A percentile compares a stretch with the other conserved stretches of the same genome.
These are phyloP conservation scores for Fraxinus latifolia DNA, from an alignment of 305 asterid species.

Conservation along the genomic window DNA sequence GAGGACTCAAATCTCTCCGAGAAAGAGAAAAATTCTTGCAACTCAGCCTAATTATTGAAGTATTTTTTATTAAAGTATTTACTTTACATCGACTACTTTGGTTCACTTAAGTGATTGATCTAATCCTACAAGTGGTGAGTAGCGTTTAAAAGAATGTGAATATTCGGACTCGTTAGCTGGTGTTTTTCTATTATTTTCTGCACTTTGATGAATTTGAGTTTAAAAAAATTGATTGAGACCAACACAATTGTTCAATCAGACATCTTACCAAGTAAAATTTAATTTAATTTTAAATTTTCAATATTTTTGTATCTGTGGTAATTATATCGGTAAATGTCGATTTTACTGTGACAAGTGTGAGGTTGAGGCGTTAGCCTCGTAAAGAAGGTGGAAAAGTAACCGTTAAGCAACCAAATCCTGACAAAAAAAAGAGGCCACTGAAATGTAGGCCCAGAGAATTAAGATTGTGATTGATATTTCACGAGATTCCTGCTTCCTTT, in stretches of 20 bases:
- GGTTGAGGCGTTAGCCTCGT: not conserved
- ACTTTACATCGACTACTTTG: not conserved
- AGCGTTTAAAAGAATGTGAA: not conserved
- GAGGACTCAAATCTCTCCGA: not conserved
- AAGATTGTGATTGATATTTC: constrained; percentile 26
- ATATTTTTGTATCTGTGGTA: not conserved
- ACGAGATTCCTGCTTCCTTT: constrained; percentile 23
- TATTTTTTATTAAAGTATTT: too few relatives aligned
- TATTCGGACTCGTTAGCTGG: not conserved
- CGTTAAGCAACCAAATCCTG: constrained; percentile 3
- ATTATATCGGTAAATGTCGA: not conserved
- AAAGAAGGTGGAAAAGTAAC: not conserved
- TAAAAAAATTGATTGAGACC: not conserved
- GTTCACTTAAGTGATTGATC: not conserved
- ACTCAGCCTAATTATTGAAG: too few relatives aligned
- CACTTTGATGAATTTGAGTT: not conserved
- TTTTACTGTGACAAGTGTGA: not conserved
- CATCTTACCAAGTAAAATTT: not conserved
- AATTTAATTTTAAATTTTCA: too few relatives aligned
- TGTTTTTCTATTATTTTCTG: not conserved
- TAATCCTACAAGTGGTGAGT: too few relatives aligned
- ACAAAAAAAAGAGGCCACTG: constrained; percentile 2
- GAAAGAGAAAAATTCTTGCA: not conserved
- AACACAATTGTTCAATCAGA: not conserved
- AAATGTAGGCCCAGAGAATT: constrained; percentile 21